Evolutionary conservation across 345 rosid genomes (phyloP).

Genomic region (Gossypioides kirkii): DNA sequence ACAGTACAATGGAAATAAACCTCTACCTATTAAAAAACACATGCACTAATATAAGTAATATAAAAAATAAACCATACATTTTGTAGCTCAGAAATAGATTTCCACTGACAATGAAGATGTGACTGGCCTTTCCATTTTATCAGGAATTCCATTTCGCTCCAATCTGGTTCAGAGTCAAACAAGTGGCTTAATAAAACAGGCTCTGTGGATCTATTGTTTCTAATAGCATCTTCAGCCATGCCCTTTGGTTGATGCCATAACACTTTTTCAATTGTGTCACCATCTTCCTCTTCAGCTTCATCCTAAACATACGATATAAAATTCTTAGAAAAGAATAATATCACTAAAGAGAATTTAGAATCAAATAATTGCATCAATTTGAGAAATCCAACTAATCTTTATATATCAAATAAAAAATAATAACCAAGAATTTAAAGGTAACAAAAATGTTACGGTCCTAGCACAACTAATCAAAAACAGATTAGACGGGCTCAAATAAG

Average conservation of each 20-base stretch:
- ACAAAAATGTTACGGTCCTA: neutral
- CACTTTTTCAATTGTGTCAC: conserved; percentile 90
- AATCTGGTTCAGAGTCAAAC: conserved; percentile 76
- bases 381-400: neutral
- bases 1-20: neutral
- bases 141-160: conserved; percentile 87
- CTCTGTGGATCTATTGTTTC: conserved; percentile 54
- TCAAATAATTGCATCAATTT: neutral
- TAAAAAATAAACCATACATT: conserved; percentile 45
- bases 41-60: neutral
- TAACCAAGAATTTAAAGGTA: neutral
- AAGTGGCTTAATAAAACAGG: conserved; percentile 70
- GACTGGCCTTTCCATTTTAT: conserved; percentile 99
- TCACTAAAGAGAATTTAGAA: neutral
- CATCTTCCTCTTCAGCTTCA: conserved; percentile 93
- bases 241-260: conserved; percentile 97
- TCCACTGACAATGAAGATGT: conserved; percentile 98
- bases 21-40: neutral
- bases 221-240: conserved; percentile 63
- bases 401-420: neutral
- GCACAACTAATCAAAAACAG: neutral
- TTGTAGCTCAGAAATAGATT: conserved; percentile 71
- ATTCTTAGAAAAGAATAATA: neutral
- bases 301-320: conserved; percentile 49
- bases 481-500: neutral